These are phyloP conservation scores for Oidiodendron maius DNA, from an alignment of 495 filamentous ascomycete species.

Conservation along the genomic window DNA sequence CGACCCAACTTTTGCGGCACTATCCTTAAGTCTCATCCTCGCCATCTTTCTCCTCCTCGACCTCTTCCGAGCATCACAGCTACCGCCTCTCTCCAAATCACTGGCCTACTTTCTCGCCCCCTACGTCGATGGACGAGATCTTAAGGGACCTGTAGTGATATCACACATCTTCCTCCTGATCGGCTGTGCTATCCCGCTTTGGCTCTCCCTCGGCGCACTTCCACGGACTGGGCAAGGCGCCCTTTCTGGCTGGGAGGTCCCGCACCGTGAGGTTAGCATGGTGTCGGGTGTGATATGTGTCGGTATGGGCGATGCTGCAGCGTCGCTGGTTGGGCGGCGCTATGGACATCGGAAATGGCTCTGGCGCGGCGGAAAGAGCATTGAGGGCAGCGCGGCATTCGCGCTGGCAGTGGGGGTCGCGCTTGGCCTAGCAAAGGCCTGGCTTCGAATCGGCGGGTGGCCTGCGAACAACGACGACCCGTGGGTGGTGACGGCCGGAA, in stretches of 20 bases:
- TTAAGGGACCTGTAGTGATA: constrained; percentile 89
- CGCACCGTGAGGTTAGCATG: constrained; percentile 71
- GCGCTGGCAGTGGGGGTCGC: constrained; percentile 70
- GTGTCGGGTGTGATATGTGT: constrained; percentile 88
- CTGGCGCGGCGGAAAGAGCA: constrained; percentile 92
- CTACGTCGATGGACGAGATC: constrained; percentile 90
- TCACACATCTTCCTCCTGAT: constrained; percentile 94
- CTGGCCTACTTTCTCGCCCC: constrained; percentile 82
- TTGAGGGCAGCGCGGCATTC: constrained; percentile 89
- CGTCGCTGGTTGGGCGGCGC: constrained; percentile 84
- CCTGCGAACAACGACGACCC: constrained; percentile 28
- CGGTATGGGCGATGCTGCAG: constrained; percentile 90
- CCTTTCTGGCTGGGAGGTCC: constrained; percentile 70
- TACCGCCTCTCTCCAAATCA: constrained; percentile 79
- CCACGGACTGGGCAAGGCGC: constrained; percentile 41
- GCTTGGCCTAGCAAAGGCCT: constrained; percentile 61
- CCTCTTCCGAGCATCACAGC: constrained; percentile 79
- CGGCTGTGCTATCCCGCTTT: constrained; percentile 92
- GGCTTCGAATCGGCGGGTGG: constrained; percentile 75
- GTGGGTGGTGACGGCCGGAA: constrained; percentile 43
- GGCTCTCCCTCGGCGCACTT: constrained; percentile 72
- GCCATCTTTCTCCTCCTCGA: constrained; percentile 83
- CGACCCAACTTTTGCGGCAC: constrained; percentile 75
- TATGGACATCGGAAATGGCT: constrained; percentile 88
- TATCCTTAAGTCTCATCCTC: constrained; percentile 70